Evolutionary conservation across 306 rosid species (phyloP), one percentile per base, ranked within the genome.

Genomic region (Medicago ruthenica): DNA sequence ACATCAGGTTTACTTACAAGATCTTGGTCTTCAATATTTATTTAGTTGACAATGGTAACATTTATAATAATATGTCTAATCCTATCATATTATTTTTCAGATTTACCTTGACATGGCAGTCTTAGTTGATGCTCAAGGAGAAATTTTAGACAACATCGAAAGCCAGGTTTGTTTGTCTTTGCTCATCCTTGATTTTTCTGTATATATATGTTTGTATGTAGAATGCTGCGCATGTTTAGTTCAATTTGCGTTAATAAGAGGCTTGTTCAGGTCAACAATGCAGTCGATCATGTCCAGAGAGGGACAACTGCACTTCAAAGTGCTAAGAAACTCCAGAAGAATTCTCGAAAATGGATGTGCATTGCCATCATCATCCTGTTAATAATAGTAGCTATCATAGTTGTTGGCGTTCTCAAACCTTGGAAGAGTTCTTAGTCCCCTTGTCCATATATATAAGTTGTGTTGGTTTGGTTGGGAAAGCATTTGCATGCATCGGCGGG

Each of bases 91-190:
- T 16, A 34, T 76, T 81, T 73, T 61, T 58, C 89, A 94, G 98
- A 87, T 94, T 66, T 94, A 91, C 86, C 96, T 94, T 7, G 97
- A 92, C 79, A 85, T 92, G 96, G 97, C 98, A 3, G 98, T 92
- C 60, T 81, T 95, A 70, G 96, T 95, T 27, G 98, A 92, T n/a
- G 96, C 97, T 55, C 98, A 95, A 83, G 96, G 96, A 79, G 96
- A 90, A 83, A 77, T 87, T 72, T 73, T 95, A 75, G 98, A 95
- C 71, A 92, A 92, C 95, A 95, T 95, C 13, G 98, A 95, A 86
- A 87, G 88, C 78, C 98, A 95, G 98, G 98, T 95, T 75, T 71
- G 88, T 71, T 77, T 37, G 12, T 57, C 16, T 42, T 72, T 21
- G 4, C 16, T 22, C 71, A 41, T 57, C 60, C 86, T 82, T 48